phyloP scores from a whole-genome alignment of 495 filamentous ascomycete species.

The Penicillium waksmanii region DNA sequence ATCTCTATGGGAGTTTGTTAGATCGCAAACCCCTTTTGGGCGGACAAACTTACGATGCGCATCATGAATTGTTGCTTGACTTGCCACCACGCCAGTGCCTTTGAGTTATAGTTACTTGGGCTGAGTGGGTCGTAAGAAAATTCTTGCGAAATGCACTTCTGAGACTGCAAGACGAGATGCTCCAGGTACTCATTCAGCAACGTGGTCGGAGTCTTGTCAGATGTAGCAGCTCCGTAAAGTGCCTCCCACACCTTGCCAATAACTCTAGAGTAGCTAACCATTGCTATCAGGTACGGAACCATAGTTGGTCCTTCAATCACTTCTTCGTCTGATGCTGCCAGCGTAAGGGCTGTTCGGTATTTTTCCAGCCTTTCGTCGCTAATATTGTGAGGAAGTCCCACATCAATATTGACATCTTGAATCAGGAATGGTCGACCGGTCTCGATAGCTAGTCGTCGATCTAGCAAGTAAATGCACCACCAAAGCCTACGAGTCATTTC shows the following conservation, averaged over 20 bases:
- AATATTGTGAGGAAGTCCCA: constrained; percentile 24
- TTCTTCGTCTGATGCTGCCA: neutral
- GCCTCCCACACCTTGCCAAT: constrained; percentile 36
- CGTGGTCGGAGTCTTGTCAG: constrained; percentile 17
- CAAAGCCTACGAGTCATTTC: constrained; percentile 30
- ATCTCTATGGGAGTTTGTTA: constrained; percentile 22
- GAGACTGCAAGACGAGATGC: constrained; percentile 25
- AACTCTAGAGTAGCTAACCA: constrained; percentile 27
- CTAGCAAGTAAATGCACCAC: constrained; percentile 34
- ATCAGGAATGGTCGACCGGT: constrained; percentile 34
- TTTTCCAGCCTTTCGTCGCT: constrained; percentile 25
- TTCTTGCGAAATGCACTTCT: constrained; percentile 20
- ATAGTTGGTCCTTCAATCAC: neutral
- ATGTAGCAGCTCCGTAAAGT: constrained; percentile 25
- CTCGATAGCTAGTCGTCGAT: constrained; percentile 31
- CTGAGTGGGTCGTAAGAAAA: constrained; percentile 19
- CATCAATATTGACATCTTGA: constrained; percentile 32
- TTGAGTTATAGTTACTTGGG: neutral
- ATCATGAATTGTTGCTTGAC: constrained; percentile 31
- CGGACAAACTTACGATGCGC: constrained; percentile 26
- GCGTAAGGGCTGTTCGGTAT: neutral
- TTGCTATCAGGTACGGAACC: constrained; percentile 28
- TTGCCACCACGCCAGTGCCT: constrained; percentile 23
- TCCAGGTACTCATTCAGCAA: constrained; percentile 28
- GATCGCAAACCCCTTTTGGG: neutral